Conservation (phyloP, 2,329 filamentous ascomycete species). For the Ophiosphaerella herpotricha region DNA sequence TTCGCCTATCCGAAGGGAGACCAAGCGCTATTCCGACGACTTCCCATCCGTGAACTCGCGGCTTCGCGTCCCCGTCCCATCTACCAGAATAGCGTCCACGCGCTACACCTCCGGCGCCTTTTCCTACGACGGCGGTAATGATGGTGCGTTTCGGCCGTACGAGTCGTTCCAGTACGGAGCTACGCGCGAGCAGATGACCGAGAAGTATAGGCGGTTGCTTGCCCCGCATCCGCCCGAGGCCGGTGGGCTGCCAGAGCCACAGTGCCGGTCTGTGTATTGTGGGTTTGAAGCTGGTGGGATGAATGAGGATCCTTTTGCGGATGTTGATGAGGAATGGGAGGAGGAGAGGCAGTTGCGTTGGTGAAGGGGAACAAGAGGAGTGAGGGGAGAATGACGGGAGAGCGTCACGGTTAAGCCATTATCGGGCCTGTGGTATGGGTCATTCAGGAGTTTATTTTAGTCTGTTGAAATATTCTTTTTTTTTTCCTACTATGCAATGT, state of each 20-base stretch:
- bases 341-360: not conserved
- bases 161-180: not conserved
- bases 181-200: not conserved
- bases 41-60: too few species aligned
- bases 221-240: not conserved
- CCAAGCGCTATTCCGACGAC: too few species aligned
- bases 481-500: too few species aligned
- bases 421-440: too few species aligned
- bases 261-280: slow-evolving; percentile 10
- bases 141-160: not conserved
- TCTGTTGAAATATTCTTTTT: too few species aligned
- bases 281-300: slow-evolving; percentile 4
- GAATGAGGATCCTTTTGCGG: slow-evolving; percentile 7
- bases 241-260: slow-evolving; percentile 7
- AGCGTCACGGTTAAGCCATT: not conserved
- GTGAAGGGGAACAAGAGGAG: not conserved
- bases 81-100: too few species aligned
- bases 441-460: too few species aligned
- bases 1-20: too few species aligned
- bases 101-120: too few species aligned
- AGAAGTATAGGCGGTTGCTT: not conserved
- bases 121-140: too few species aligned
- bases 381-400: not conserved
- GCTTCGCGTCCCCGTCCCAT: too few species aligned
- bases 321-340: slow-evolving; percentile 1